These are phyloP conservation scores for Dactylonectria macrodidyma DNA, from an alignment of 2,329 filamentous ascomycete species.

Conservation along the genomic window DNA sequence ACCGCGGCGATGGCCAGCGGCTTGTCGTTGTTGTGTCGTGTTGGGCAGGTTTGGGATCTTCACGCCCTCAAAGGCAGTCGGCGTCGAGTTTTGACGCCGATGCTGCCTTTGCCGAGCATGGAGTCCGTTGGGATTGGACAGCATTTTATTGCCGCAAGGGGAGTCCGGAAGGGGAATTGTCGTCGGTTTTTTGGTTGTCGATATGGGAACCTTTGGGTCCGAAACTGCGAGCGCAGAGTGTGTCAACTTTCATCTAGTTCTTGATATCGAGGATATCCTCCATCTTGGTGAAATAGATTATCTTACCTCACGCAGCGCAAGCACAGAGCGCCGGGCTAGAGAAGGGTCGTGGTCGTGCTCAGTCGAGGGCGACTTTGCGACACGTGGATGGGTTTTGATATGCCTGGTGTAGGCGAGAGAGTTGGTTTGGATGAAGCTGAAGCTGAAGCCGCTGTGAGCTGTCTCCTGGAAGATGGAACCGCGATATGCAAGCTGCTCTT, in stretches of 20 bases:
- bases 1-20: conserved; percentile 80
- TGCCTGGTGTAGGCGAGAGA: conserved; percentile 54
- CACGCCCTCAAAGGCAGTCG: conserved; percentile 81
- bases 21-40: conserved; percentile 59
- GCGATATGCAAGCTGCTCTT: conserved; percentile 31
- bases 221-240: conserved; percentile 53
- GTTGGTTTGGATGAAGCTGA: conserved; percentile 36
- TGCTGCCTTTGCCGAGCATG: conserved; percentile 73
- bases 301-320: conserved; percentile 86
- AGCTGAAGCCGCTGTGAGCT: conserved; percentile 32
- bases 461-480: conserved; percentile 33
- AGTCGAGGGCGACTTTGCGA: conserved; percentile 62
- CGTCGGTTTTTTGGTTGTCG: conserved; percentile 67
- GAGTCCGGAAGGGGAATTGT: conserved; percentile 74
- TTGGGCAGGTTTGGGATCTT: conserved; percentile 77
- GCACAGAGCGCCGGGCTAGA: conserved; percentile 83
- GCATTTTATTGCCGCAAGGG: conserved; percentile 78
- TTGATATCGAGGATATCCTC: not conserved
- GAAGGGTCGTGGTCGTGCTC: conserved; percentile 60
- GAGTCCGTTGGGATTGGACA: conserved; percentile 83
- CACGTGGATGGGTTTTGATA: conserved; percentile 37
- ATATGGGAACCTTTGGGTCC: conserved; percentile 64
- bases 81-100: conserved; percentile 90
- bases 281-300: not conserved
- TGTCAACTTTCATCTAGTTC: conserved; percentile 19